Evolutionary conservation across 1,284 basidiomycete genomes (phyloP).

Genomic region (Cryptococcus amylolentus): DNA sequence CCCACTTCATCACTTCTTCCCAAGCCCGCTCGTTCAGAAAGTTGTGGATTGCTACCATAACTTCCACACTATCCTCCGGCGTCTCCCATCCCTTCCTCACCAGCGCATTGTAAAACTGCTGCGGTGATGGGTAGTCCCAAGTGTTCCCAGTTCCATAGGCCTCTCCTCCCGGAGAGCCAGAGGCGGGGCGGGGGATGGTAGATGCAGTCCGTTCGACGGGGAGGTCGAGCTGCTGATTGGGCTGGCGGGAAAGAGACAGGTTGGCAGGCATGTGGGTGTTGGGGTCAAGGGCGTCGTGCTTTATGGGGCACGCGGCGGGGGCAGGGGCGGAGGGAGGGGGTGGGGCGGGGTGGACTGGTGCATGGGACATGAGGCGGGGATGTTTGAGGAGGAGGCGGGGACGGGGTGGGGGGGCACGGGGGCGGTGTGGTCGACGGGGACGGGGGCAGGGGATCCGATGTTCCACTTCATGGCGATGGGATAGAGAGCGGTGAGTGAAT

Average conservation of each 20-base stretch:
- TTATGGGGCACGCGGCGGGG: constrained; percentile 44
- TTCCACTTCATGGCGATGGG: constrained; percentile 34
- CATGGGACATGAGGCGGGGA: constrained; percentile 43
- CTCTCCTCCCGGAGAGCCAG: constrained; percentile 39
- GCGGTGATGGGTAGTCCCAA: constrained; percentile 98
- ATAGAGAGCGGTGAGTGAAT: no score
- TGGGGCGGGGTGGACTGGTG: constrained; percentile 10
- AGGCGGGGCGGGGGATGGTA: constrained; percentile 73
- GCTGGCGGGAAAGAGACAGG: constrained; percentile 54
- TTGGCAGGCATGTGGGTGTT: constrained; percentile 85
- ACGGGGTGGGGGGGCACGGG: constrained; percentile 14
- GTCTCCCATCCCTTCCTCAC: constrained; percentile 97
- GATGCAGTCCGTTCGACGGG: constrained; percentile 74
- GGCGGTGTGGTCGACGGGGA: constrained; percentile 6
- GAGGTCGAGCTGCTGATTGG: constrained; percentile 54
- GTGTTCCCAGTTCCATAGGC: constrained; percentile 39
- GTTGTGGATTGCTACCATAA: constrained; percentile 98
- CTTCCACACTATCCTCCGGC: constrained; percentile 91
- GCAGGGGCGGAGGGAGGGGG: constrained; percentile 9
- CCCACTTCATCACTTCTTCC: constrained; percentile 93
- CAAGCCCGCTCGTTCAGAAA: constrained; percentile 96
- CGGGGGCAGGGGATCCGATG: constrained; percentile 21
- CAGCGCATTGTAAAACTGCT: constrained; percentile 98
- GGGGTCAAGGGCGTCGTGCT: constrained; percentile 60
- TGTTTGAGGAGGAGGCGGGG: constrained; percentile 5